These are phyloP conservation scores for Kluyveromyces dobzhanskii DNA, from an alignment of 805 yeast genomes.

Conservation along the genomic window DNA sequence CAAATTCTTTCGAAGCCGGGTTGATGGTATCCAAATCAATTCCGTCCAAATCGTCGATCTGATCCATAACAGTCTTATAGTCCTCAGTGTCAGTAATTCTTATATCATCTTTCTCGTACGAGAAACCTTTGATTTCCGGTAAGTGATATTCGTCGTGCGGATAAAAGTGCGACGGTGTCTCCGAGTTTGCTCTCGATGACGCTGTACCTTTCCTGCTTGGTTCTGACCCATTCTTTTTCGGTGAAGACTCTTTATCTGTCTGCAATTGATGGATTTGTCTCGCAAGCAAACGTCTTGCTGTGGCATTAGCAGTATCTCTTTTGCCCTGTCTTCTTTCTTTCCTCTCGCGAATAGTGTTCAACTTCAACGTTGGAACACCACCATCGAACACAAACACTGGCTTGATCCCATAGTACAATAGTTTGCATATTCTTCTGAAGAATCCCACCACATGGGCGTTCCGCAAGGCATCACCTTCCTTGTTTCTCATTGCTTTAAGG, in stretches of 20 bases:
- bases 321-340: slow-evolving; percentile 68
- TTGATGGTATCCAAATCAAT: slow-evolving; percentile 67
- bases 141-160: slow-evolving; percentile 75
- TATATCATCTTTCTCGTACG: slow-evolving; percentile 48
- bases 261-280: slow-evolving; percentile 51
- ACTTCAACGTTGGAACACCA: slow-evolving; percentile 79
- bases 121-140: slow-evolving; percentile 57
- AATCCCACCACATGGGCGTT: slow-evolving; percentile 94
- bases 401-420: slow-evolving; percentile 74
- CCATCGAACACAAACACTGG: slow-evolving; percentile 96
- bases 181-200: slow-evolving; percentile 18
- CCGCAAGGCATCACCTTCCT: slow-evolving; percentile 65
- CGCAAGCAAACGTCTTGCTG: slow-evolving; percentile 77
- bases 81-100: slow-evolving; percentile 72
- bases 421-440: slow-evolving; percentile 84
- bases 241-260: slow-evolving; percentile 1
- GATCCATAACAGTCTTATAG: slow-evolving; percentile 49
- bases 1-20: slow-evolving; percentile 74
- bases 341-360: slow-evolving; percentile 67
- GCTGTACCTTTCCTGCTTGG: background rate
- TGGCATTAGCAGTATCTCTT: slow-evolving; percentile 55
- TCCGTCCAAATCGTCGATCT: slow-evolving; percentile 54
- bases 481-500: slow-evolving; percentile 85
- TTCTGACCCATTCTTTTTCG: slow-evolving; percentile 4
- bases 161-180: slow-evolving; percentile 31